Evolutionary conservation across 1,284 basidiomycete species (phyloP), one percentile per base, ranked within the genome.

Genomic region (Microbotryomycetes sp.): DNA sequence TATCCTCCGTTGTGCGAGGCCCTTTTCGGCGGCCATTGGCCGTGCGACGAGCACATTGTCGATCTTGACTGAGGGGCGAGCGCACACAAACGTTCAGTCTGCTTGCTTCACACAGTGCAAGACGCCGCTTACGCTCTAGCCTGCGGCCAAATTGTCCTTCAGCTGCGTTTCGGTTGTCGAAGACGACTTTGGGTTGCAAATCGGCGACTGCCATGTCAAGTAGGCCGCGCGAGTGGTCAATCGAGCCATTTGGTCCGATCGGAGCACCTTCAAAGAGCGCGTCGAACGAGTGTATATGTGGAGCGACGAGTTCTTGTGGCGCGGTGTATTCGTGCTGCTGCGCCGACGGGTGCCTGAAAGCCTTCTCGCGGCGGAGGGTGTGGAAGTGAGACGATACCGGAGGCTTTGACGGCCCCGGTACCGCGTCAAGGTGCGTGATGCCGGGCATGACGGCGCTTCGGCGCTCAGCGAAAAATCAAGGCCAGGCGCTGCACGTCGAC

Each of bases 211-310:
- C 90, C 16, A 91, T 78, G 60, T 85, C 85, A 13, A 99, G 76
- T 13, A 98, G 76, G 0, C 96, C 96, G 26, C 81, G 81, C 3
- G 86, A 86, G 52, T 35, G 57, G 27, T 52, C 30, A 60, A 67
- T 28, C 26, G 54, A 31, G 77, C 74, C 72, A 82, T 85, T 64
- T 85, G 74, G 5, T 83, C 86, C 56, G 85, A 88, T 64, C 54
- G 70, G 69, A 28, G 72, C 71, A 70, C 90, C 89, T 71, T 94
- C 89, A 73, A 96, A 91, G 30, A 99, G 81, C 13, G 91, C 87
- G 75, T 98, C 96, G 81, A 99, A 98, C 48, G 89, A 92, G 76
- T 97, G 89, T 66, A 98, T 84, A 74, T 97, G 93, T 11, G 96
- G 96, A 29, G 84, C 81, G 59, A 97, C 89, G 70, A 98, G 90